phyloP scores from a whole-genome alignment of 768 basidiomycete genomes.

The Amyloporia xantha region DNA sequence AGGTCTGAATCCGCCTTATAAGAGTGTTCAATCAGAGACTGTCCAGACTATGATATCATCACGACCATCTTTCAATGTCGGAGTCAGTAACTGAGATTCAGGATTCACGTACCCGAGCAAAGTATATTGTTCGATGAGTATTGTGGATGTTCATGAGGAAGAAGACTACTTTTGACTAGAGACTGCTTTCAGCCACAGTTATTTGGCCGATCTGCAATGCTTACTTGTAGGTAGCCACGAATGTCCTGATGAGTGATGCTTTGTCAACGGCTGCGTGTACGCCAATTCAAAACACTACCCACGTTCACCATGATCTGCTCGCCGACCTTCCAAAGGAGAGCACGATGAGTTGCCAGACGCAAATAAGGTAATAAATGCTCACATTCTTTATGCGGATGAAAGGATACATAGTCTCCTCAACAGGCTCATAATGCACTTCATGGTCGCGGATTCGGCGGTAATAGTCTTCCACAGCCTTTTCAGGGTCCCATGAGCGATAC shows the following conservation, averaged over 20 bases:
- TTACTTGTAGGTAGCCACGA: conserved; percentile 80
- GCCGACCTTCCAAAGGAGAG: conserved; percentile 53
- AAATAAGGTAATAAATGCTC: conserved; percentile 21
- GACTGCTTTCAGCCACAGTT: neutral
- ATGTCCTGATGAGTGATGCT: no score
- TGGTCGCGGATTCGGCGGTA: conserved; percentile 83
- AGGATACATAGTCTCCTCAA: conserved; percentile 88
- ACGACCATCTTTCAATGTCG: conserved; percentile 1
- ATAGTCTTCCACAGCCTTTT: conserved; percentile 89
- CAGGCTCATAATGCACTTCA: conserved; percentile 83
- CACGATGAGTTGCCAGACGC: no score
- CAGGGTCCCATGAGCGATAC: conserved; percentile 92
- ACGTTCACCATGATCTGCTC: conserved; percentile 96
- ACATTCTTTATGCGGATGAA: conserved; percentile 94
- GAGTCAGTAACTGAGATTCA: neutral
- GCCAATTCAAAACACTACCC: conserved; percentile 21
- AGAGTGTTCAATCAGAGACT: conserved; percentile 96
- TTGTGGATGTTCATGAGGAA: conserved; percentile 99
- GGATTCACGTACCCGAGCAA: conserved; percentile 68
- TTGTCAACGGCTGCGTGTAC: no score
- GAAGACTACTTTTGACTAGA: conserved; percentile 89
- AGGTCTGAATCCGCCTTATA: conserved; percentile 98
- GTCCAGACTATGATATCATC: conserved; percentile 66
- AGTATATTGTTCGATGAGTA: conserved; percentile 87
- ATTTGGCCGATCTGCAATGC: conserved; percentile 5